phyloP scores from a whole-genome alignment of 176 grass and related monocot genomes.

The maize (Zea mays) region Zm-B73-REFERENCE-NAM-5.0 NC_050100.1:213970001-213970500 shows the following conservation, averaged over 20 bases:
- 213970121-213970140: background rate
- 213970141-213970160: background rate
- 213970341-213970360: background rate
- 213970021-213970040: too few relatives aligned
- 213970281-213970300: background rate
- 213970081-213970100: too few relatives aligned
- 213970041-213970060: too few relatives aligned
- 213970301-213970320: background rate
- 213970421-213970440: too few relatives aligned
- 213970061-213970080: too few relatives aligned
- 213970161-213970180: background rate
- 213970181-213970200: background rate
- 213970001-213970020: too few relatives aligned
- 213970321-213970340: background rate
- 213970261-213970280: too few relatives aligned
- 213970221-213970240: conserved; percentile 38
- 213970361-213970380: too few relatives aligned
- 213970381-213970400: too few relatives aligned
- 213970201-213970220: background rate
- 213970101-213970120: too few relatives aligned
- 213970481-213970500: background rate
- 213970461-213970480: background rate
- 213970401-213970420: too few relatives aligned
- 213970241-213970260: background rate
- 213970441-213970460: too few relatives aligned